Conservation (phyloP, 1,284 basidiomycete genomes). For the Testicularia cyperi region DNA sequence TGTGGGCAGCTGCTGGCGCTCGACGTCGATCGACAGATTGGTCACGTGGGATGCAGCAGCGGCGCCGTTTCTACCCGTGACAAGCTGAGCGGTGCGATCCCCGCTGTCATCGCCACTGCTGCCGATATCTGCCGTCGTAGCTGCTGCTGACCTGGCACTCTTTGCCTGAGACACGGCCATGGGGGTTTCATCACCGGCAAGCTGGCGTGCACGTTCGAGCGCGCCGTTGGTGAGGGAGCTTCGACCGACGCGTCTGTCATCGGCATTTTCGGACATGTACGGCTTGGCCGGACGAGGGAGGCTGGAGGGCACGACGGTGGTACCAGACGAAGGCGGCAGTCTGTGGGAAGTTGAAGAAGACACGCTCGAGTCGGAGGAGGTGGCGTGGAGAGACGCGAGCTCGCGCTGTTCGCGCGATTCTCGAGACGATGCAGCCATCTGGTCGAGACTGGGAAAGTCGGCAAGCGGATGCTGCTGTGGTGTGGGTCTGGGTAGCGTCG, state of each 20-base stretch:
- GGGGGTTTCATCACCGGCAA: constrained; percentile 33
- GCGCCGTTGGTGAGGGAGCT: constrained; percentile 33
- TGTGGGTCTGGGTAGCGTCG: neutral
- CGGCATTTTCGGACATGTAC: neutral
- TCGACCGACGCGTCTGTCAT: constrained; percentile 10
- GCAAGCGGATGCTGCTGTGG: constrained; percentile 1
- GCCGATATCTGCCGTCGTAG: constrained; percentile 6
- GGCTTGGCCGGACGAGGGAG: constrained; percentile 12
- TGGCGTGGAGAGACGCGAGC: constrained; percentile 1
- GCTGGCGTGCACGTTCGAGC: constrained; percentile 24
- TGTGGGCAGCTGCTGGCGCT: constrained; percentile 17
- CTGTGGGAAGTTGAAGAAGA: neutral
- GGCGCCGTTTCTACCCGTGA: constrained; percentile 17
- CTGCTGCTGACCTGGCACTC: too few relatives aligned
- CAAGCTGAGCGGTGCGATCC: constrained; percentile 19
- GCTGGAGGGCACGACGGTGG: constrained; percentile 16
- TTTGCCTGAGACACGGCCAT: constrained; percentile 26
- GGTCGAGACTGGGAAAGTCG: constrained; percentile 32
- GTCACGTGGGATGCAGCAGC: constrained; percentile 3
- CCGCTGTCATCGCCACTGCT: constrained; percentile 18
- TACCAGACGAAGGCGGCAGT: constrained; percentile 3
- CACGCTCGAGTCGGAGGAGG: neutral
- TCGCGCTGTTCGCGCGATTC: constrained; percentile 25
- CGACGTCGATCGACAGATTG: constrained; percentile 15
- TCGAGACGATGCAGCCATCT: constrained; percentile 34